Evolutionary conservation across 2,329 filamentous ascomycete genomes (phyloP), one percentile per base, ranked within the genome.

Genomic region (Paecilomyces niveus): DNA sequence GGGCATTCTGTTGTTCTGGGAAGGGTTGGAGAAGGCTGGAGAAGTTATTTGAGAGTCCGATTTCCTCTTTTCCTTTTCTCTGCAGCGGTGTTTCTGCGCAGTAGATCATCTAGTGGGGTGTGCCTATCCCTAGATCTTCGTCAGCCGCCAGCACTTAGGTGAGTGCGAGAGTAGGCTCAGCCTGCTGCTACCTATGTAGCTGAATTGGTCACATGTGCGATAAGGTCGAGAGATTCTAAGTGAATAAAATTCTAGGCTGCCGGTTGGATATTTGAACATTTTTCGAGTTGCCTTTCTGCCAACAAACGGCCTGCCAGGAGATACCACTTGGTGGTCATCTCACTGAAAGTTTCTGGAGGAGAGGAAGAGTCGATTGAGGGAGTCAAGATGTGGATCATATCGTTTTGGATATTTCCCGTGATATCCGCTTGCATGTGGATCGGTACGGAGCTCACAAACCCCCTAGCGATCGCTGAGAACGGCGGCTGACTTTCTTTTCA

Each of bases 361-460:
- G 26, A 29, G 26, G 7, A 52, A 24, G 21, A 55, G 15, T n/a
- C 13, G 24, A 53, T 21, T 45, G 35, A 58, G 18, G 53, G 31
- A 39, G 18, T 24, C 57, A 70, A 60, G 50, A 78, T 78, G 75
- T 77, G 75, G 75, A 68, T 76, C 33, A 62, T 78, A 53, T 79
- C 77, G 31, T 77, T 76, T 59, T 79, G 76, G 83, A 70, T 85
- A 31, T 78, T 87, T 31, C 85, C 85, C 26, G 71, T 86, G 54
- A 79, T 87, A 64, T 83, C 83, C 59, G 79, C 83, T n/a, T 68
- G 67, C 68, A 77, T 80, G 70, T 84, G 82, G 82, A 70, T 83
- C 59, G 79, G 76, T 78, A 70, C 57, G 73, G 39, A 45, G 56
- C 21, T 45, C 18, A 31, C 18, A 15, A 5, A 18, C 6, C 24